Base-by-base conservation (phyloP, 805 yeast species). In the Candida yuanshanica region DNA sequence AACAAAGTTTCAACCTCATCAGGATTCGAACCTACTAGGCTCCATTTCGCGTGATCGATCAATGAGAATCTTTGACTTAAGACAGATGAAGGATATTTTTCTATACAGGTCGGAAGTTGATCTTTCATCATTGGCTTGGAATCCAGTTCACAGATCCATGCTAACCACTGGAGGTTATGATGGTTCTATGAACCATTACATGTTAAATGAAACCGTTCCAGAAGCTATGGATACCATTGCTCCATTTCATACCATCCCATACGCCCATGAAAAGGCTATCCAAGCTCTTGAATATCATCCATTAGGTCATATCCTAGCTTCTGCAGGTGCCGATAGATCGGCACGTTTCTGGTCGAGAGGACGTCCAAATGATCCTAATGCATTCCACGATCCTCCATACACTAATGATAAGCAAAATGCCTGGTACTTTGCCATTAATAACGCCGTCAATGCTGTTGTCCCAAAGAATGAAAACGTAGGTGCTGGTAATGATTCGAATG, bases 281-380 rank as follows among this genome's bases (percentile, higher is more conserved):
- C 89, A 91, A 62, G 79, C 95, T 4, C 62, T 93, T 42, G 91
- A 90, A 45, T 93, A 89, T 58, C 97, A 90, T 62, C 98, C 98
- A 2, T 68, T 85, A 52, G 99, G 99, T 4, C 97, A 93, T 63
- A 67, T 91, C 38, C 66, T 93, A 26, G 81, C 95, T 41, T 80
- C 96, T 7, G 98, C 96, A 0, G 91, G 97, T 16, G 88, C 93
- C 43, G 99, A 93, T 62, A 77, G 93, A 57, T 79, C 95, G 5
- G 86, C 95, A 20, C 66, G 97, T 42, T 86, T 95, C 63, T 93
- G 99, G 99, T 79, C 90, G 23, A 71, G 99, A 38, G 83, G 95
- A 2, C 72, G 95, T 57, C 96, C 97, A 2, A 83, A 81, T 51
- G 99, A 93, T 65, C 83, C 87, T 1, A 76, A 75, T 56, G 84